Evolutionary conservation across 2,329 filamentous ascomycete genomes (phyloP).

Genomic region (Aurifilum marmelostoma): DNA sequence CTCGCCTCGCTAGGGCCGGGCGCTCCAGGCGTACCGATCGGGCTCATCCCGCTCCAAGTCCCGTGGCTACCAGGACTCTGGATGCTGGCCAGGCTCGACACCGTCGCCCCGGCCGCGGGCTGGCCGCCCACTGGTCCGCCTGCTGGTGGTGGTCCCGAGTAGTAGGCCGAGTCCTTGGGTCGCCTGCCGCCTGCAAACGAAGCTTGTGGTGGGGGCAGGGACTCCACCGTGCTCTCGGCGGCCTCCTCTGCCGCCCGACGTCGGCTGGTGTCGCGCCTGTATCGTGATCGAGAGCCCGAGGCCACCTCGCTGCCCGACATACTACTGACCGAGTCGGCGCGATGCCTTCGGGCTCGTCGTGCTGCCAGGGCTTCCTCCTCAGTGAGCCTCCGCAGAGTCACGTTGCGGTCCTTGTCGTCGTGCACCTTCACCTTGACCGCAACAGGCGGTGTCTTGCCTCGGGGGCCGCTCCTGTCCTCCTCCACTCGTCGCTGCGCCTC

Average conservation of each 20-base stretch:
- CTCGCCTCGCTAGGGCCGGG: conserved; percentile 46
- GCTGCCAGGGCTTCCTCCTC: conserved; percentile 59
- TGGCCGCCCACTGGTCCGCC: conserved; percentile 44
- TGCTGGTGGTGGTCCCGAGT: conserved; percentile 50
- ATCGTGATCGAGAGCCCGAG: conserved; percentile 47
- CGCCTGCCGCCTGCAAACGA: conserved; percentile 56
- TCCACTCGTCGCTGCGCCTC: conserved; percentile 41
- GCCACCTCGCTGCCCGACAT: conserved; percentile 55
- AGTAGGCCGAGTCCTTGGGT: conserved; percentile 65
- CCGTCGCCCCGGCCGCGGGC: conserved; percentile 46
- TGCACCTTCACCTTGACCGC: conserved; percentile 64
- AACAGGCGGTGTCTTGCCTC: conserved; percentile 49
- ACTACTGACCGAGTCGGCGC: conserved; percentile 58
- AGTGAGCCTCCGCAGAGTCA: conserved; percentile 64
- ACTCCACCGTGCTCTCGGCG: conserved; percentile 41
- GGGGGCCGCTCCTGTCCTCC: conserved; percentile 39
- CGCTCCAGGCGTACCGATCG: conserved; percentile 35
- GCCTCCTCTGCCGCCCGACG: conserved; percentile 50
- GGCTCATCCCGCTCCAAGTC: conserved; percentile 58
- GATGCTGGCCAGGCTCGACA: conserved; percentile 52
- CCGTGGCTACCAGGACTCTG: conserved; percentile 52
- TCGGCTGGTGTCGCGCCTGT: conserved; percentile 57
- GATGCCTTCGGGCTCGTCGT: conserved; percentile 43
- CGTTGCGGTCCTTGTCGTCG: conserved; percentile 62
- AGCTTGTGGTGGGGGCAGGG: conserved; percentile 59